Evolutionary conservation across 1,284 basidiomycete genomes (phyloP), one percentile per base, ranked within the genome.

Genomic region (Tylopilus sp.): DNA sequence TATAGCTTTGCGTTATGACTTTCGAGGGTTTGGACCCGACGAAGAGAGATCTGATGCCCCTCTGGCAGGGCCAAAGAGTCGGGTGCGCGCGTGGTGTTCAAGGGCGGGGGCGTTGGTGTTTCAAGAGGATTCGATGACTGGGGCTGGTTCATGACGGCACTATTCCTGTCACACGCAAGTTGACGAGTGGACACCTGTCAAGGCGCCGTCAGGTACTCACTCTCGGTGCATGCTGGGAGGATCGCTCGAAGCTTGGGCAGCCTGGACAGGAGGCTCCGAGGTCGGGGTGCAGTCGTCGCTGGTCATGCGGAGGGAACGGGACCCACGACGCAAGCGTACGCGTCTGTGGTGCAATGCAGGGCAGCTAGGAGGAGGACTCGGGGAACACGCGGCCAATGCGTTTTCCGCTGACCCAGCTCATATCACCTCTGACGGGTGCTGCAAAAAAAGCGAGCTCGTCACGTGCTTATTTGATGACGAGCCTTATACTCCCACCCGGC

Each of bases 1-100:
- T 74, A 81, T 31, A 85, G 69, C 59, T 74, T 79, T 49, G 72
- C 58, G 50, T 80, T 82, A 44, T 81, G 76, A 20, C 46, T 36
- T 53, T 75, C 69, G 14, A 70, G 61, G 10, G 66, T 57, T 26
- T 54, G 60, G 49, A 72, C 72, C 45, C 61, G 65, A 32, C 58
- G 59, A 41, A 75, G 62, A 20, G 76, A 52, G 10, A 70, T 59
- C 37, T 67, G 64, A 35, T 77, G 31, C 32, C 63, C 72, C 32
- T 71, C 70, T 7, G 66, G 56, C 52, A 81, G 69, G 10, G 71
- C 67, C 25, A 76, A 73, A n/a, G 78, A 74, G 19, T 48, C 50
- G 0, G 35, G 48, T 10, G 80, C 66, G 58, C 75, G 78, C 10
- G 72, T 72, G 63, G 78, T 78, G 14, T 74, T 73, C n/a, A 31